Conservation (phyloP, 345 rosid genomes). For the Hirschfeldia incana region DNA sequence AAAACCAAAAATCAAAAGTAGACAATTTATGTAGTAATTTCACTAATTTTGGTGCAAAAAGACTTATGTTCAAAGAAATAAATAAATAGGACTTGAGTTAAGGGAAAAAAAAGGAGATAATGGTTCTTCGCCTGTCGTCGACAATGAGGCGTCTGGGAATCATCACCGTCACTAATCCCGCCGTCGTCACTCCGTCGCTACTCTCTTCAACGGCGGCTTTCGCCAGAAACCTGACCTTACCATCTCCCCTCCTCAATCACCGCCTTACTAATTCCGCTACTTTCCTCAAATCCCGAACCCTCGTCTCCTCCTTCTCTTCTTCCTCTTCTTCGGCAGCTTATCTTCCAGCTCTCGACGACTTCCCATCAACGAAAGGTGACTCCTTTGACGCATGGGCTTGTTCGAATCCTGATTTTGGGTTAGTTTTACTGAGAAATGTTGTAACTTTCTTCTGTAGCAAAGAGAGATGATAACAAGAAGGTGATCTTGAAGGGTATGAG, state of each 20-base stretch:
- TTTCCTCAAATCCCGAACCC: conserved; percentile 11
- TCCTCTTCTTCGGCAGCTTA: conserved; percentile 25
- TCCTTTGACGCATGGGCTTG: not conserved
- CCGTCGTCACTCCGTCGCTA: conserved; percentile 4
- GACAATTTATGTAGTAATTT: too few species aligned
- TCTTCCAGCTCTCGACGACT: conserved; percentile 35
- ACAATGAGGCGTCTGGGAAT: conserved; percentile 36
- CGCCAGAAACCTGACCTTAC: conserved; percentile 9
- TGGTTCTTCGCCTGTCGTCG: not conserved
- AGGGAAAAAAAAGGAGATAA: not conserved
- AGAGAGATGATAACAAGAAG: conserved; percentile 39
- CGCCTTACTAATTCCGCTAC: conserved; percentile 6
- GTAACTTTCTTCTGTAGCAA: not conserved
- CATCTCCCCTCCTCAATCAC: conserved; percentile 1
- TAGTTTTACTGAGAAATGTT: not conserved
- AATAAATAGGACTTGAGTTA: not conserved
- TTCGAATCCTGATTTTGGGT: not conserved
- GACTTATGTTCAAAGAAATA: too few species aligned
- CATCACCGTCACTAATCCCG: conserved; percentile 25
- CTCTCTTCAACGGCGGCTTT: conserved; percentile 23
- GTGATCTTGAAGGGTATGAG: conserved; percentile 75
- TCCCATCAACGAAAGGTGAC: conserved; percentile 22
- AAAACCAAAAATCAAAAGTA: too few species aligned
- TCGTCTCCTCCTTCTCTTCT: conserved; percentile 4
- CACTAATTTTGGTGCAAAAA: too few species aligned